phyloP scores from a whole-genome alignment of 2,329 filamentous ascomycete species.

The Emergomyces pasteurianus region DNA sequence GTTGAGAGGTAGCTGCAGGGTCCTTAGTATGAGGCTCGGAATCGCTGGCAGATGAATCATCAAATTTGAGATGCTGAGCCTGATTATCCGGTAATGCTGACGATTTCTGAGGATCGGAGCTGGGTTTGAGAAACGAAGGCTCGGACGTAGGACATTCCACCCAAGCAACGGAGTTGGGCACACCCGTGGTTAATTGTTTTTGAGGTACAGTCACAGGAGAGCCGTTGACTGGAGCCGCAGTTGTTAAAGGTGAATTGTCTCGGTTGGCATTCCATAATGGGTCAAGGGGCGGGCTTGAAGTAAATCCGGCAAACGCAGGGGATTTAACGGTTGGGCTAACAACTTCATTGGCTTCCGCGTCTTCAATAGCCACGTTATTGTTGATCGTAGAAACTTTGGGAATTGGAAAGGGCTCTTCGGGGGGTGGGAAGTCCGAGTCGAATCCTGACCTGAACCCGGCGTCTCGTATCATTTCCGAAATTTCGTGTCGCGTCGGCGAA shows the following conservation, averaged over 20 bases:
- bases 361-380: not conserved
- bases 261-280: not conserved
- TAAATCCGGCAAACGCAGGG: constrained; percentile 8
- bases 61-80: not conserved
- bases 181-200: not conserved
- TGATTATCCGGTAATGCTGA: not conserved
- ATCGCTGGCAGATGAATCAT: not conserved
- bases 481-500: constrained; percentile 28
- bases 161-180: not conserved
- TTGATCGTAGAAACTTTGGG: not conserved
- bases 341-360: not conserved
- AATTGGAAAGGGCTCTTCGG: not conserved
- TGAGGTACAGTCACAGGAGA: not conserved
- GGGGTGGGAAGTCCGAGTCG: constrained; percentile 24
- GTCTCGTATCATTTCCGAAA: constrained; percentile 36
- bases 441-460: constrained; percentile 38
- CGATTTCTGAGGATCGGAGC: not conserved
- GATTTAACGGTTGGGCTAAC: constrained; percentile 5
- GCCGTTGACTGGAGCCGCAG: not conserved
- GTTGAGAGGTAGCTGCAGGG: not conserved
- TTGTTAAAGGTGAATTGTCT: not conserved
- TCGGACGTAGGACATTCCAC: not conserved
- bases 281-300: constrained; percentile 9
- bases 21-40: not conserved
- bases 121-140: not conserved